Evolutionary conservation across 2,329 filamentous ascomycete genomes (phyloP), one percentile per base, ranked within the genome.

Genomic region (Apiospora rasikravindrae): DNA sequence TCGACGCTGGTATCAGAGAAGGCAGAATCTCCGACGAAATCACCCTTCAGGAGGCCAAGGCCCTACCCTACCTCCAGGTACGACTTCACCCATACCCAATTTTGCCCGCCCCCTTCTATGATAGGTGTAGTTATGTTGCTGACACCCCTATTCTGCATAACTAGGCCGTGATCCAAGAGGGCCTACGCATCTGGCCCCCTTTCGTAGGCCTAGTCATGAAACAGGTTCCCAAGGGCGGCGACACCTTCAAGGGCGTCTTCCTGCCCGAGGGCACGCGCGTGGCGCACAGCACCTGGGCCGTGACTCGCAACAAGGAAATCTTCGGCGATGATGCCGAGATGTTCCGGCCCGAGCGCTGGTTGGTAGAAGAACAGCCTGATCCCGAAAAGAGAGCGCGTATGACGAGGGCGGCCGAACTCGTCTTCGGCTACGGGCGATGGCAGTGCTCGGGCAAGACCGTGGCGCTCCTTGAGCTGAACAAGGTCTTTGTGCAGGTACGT

Each of bases 1-100:
- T 87, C 61, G 80, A 83, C 47, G 75, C 76, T 22, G 82, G 81
- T 0, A 40, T 76, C 16, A 33, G 29, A 24, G 69, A 72, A 79
- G 84, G 67, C 78, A 51, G n/a, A 19, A 51, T 51, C 4, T 53
- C 68, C n/a, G 75, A 76, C 4, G 80, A 83, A 47, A 77, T 78
- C 61, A 76, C 74, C 16, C 73, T 77, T 47, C 71, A 74, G 7
- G 76, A 80, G 69, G 79, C 79, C 5, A 76, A 76, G 49, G 76
- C 75, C 40, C 71, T 83, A 5, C 80, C 80, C 0, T 84, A 81
- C 64, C 75, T 84, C 2, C 77, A 71, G 64, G 70, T 70, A 45
- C 16, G 16, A 44, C 7, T 57, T 2, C 2, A 2, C 5, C 24
- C 2, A 57, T 19, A 7, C 2, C 51, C n/a, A 53, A 11, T 53